Percentiles rank a stretch among this genome's conserved stretches.
These are phyloP conservation scores for Lipomyces yamanashiensis DNA, from an alignment of 805 yeast genomes.

Conservation along the genomic window DNA sequence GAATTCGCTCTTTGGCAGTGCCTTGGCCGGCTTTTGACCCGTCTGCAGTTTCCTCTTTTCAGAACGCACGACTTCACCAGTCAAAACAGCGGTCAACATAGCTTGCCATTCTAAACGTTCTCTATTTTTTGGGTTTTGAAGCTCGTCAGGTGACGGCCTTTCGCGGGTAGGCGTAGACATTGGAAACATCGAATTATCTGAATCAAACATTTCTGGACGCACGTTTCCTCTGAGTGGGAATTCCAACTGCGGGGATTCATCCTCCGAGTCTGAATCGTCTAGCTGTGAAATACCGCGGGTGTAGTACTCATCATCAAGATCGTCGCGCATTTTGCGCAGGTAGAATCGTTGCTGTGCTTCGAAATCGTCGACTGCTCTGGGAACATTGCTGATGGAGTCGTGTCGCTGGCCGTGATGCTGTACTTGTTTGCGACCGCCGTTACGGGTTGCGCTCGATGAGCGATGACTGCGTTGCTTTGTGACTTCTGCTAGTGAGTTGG, in stretches of 20 bases:
- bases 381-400: conserved; percentile 11
- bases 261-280: conserved; percentile 30
- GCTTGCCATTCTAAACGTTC: conserved; percentile 96
- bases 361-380: conserved; percentile 29
- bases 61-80: conserved; percentile 91
- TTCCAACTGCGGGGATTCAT: conserved; percentile 33
- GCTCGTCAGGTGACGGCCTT: conserved; percentile 37
- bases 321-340: conserved; percentile 63
- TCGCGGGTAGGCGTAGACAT: conserved; percentile 21
- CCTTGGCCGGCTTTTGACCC: conserved; percentile 53
- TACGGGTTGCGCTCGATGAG: conserved; percentile 33
- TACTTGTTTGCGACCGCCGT: conserved; percentile 16
- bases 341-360: conserved; percentile 69
- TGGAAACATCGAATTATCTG: conserved; percentile 6
- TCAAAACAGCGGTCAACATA: conserved; percentile 85
- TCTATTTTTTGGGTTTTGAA: conserved; percentile 46
- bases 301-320: conserved; percentile 69
- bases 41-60: conserved; percentile 70
- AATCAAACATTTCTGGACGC: conserved; percentile 23
- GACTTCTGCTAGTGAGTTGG: conserved; percentile 20
- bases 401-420: conserved; percentile 13
- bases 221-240: conserved; percentile 24
- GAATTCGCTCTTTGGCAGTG: conserved; percentile 61
- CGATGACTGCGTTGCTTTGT: conserved; percentile 18
- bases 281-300: conserved; percentile 55